phyloP scores from a whole-genome alignment of 2,329 filamentous ascomycete genomes.

The Verruconis gallopava region DNA sequence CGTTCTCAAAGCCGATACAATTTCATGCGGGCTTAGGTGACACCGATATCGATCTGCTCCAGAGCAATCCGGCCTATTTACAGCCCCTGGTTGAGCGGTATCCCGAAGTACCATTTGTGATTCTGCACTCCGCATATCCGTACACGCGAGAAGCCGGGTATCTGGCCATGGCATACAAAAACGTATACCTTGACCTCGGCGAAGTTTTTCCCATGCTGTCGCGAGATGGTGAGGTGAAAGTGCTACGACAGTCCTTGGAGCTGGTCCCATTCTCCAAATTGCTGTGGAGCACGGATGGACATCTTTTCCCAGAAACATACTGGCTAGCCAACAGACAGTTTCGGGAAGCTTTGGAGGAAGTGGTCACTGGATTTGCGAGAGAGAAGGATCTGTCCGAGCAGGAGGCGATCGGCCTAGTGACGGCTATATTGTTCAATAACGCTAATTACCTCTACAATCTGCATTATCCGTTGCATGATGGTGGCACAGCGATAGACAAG shows the following conservation, averaged over 20 bases:
- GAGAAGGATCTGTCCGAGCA: slow-evolving; percentile 46
- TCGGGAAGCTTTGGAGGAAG: slow-evolving; percentile 54
- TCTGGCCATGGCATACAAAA: slow-evolving; percentile 61
- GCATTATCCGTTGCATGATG: slow-evolving; percentile 23
- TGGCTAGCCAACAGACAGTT: slow-evolving; percentile 61
- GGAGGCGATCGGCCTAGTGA: slow-evolving; percentile 51
- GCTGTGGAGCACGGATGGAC: slow-evolving; percentile 69
- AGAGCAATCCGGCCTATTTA: slow-evolving; percentile 61
- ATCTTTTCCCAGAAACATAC: slow-evolving; percentile 68
- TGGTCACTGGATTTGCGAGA: slow-evolving; percentile 54
- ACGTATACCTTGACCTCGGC: slow-evolving; percentile 72
- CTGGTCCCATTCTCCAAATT: slow-evolving; percentile 63
- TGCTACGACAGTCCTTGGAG: slow-evolving; percentile 62
- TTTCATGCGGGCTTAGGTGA: slow-evolving; percentile 77
- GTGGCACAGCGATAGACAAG: slow-evolving; percentile 10
- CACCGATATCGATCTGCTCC: slow-evolving; percentile 57
- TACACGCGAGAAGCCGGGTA: slow-evolving; percentile 70
- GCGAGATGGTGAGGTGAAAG: slow-evolving; percentile 58
- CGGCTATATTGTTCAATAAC: slow-evolving; percentile 62
- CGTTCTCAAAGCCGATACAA: slow-evolving; percentile 57
- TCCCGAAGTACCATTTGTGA: slow-evolving; percentile 56
- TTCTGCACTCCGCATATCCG: slow-evolving; percentile 72
- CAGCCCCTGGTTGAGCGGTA: slow-evolving; percentile 61
- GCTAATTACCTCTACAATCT: slow-evolving; percentile 64
- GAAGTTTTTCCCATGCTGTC: slow-evolving; percentile 72